phyloP scores from a whole-genome alignment of 2,329 filamentous ascomycete species.

The Pseudogymnoascus sp. region DNA sequence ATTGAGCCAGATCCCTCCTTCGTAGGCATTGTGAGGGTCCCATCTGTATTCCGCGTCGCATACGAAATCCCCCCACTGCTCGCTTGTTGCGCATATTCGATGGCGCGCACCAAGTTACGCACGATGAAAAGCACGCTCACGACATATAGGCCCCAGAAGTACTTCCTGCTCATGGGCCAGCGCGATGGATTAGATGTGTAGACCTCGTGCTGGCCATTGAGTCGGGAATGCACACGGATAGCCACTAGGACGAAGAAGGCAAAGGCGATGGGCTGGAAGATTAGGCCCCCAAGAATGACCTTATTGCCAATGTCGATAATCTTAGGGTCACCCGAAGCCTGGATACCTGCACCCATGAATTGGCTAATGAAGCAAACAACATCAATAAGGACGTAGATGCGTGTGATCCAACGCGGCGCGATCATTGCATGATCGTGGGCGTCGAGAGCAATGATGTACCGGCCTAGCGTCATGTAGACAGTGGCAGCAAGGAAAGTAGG shows the following conservation, averaged over 20 bases:
- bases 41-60: background rate
- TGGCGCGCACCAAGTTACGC: constrained; percentile 10
- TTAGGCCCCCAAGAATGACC: constrained; percentile 39
- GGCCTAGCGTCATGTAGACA: constrained; percentile 39
- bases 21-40: background rate
- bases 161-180: background rate
- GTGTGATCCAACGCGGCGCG: constrained; percentile 36
- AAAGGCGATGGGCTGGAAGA: constrained; percentile 42
- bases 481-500: constrained; percentile 36
- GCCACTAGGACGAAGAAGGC: constrained; percentile 35
- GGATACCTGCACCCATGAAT: constrained; percentile 10
- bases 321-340: constrained; percentile 1
- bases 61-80: background rate
- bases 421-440: constrained; percentile 36
- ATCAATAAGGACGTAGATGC: constrained; percentile 42
- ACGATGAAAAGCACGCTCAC: constrained; percentile 1
- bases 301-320: constrained; percentile 29
- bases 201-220: background rate
- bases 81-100: background rate
- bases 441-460: constrained; percentile 31
- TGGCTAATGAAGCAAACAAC: constrained; percentile 39
- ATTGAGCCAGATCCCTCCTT: background rate
- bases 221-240: background rate
- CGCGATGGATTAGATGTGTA: background rate
- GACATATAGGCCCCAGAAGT: background rate